Conservation (phyloP, 2,329 filamentous ascomycete species). For the Hymenoscyphus linearis region DNA sequence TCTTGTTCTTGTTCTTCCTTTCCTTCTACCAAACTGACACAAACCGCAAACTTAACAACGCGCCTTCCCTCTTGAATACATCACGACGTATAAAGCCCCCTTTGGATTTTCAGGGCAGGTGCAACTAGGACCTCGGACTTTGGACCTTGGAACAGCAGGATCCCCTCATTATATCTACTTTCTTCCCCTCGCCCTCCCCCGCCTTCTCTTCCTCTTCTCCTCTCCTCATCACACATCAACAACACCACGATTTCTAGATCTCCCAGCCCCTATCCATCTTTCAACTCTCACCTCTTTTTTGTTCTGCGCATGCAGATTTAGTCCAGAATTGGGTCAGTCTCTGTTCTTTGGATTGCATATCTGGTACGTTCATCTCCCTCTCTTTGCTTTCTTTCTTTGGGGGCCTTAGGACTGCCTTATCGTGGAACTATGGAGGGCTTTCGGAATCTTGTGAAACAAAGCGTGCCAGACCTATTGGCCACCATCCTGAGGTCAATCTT, state of each 20-base stretch:
- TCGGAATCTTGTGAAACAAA: too few species aligned
- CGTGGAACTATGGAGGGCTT: too few species aligned
- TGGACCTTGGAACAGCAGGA: background rate
- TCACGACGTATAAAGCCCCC: background rate
- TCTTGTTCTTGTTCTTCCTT: too few species aligned
- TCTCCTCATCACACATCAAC: background rate
- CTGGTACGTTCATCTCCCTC: background rate
- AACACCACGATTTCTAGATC: background rate
- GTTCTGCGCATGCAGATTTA: background rate
- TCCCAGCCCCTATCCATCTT: background rate
- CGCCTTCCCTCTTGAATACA: background rate
- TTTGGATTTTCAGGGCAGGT: background rate
- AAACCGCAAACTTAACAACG: background rate
- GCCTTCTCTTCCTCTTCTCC: background rate
- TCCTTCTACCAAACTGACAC: background rate
- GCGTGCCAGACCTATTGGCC: too few species aligned
- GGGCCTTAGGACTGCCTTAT: background rate
- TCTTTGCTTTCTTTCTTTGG: background rate
- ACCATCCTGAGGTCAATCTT: too few species aligned
- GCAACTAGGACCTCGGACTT: background rate
- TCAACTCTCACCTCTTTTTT: slow-evolving; percentile 1
- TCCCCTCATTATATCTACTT: background rate
- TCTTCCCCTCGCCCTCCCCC: background rate
- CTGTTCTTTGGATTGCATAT: background rate
- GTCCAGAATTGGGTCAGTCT: background rate